These are phyloP conservation scores for Agrocybe praecox DNA, from an alignment of 768 basidiomycete genomes.

Conservation along the genomic window DNA sequence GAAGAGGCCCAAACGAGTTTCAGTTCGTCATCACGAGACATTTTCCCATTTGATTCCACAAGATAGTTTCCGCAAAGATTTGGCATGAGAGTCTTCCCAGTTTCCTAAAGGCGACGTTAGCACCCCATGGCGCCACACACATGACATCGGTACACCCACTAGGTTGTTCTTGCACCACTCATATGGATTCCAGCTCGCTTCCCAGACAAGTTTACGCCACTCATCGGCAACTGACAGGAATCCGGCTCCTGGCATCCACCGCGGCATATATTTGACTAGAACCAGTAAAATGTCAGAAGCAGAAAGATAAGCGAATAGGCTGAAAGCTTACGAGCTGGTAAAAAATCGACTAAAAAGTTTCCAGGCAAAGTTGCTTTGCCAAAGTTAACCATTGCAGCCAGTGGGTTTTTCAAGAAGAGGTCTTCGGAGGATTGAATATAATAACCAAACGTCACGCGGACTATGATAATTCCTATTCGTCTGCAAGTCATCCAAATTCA, in stretches of 20 bases:
- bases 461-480: conserved; percentile 48
- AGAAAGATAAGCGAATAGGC: not conserved
- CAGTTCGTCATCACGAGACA: conserved; percentile 37
- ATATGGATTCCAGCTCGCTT: conserved; percentile 21
- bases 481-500: conserved; percentile 17
- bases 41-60: conserved; percentile 22
- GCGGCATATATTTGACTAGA: conserved; percentile 42
- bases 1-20: conserved; percentile 37
- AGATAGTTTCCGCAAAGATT: conserved; percentile 31
- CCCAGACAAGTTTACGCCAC: conserved; percentile 24
- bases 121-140: not conserved
- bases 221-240: conserved; percentile 45
- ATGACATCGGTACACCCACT: conserved; percentile 17
- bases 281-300: not conserved
- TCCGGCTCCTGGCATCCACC: conserved; percentile 55
- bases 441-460: conserved; percentile 56
- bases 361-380: conserved; percentile 40
- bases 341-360: conserved; percentile 35
- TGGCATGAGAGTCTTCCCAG: conserved; percentile 38
- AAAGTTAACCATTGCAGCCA: conserved; percentile 48
- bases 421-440: conserved; percentile 43
- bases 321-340: conserved; percentile 26
- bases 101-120: conserved; percentile 24
- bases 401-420: conserved; percentile 46
- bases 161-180: conserved; percentile 39